phyloP scores from a whole-genome alignment of 2,329 filamentous ascomycete species.

The Aspergillus sp. region DNA sequence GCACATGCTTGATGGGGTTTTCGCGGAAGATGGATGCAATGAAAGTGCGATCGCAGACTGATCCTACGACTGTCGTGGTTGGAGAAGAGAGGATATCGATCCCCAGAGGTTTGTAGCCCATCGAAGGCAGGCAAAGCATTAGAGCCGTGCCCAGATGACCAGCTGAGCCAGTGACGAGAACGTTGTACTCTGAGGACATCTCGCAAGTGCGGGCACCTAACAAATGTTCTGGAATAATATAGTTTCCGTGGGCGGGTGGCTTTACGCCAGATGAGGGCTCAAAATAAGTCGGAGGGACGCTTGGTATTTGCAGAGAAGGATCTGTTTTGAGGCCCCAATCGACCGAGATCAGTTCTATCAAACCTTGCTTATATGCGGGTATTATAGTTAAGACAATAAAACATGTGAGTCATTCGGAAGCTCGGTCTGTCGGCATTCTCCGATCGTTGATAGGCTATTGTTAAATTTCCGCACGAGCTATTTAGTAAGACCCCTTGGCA shows the following conservation, averaged over 20 bases:
- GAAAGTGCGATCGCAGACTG: neutral
- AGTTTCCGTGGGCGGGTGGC: neutral
- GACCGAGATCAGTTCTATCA: neutral
- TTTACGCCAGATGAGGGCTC: neutral
- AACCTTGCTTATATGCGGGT: neutral
- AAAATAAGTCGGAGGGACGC: neutral
- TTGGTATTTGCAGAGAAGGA: neutral
- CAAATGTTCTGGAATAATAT: neutral
- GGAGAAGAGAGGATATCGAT: neutral
- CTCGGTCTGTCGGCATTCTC: neutral
- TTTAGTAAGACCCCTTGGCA: too few relatives aligned
- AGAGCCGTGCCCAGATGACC: conserved; percentile 17
- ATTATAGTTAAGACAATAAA: neutral
- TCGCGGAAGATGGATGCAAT: conserved; percentile 9
- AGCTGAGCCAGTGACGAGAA: conserved; percentile 17
- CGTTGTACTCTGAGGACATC: conserved; percentile 5
- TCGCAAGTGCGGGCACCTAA: neutral
- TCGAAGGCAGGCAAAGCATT: conserved; percentile 15
- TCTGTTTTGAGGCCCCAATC: neutral
- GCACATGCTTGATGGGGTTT: conserved; percentile 11
- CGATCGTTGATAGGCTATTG: neutral
- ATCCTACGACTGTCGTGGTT: neutral
- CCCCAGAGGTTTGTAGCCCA: conserved; percentile 15
- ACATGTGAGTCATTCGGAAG: neutral
- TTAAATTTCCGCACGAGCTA: too few relatives aligned